Base-by-base conservation (phyloP, 1,139 yeast species). In the Debaryomycetaceae sp. region DNA sequence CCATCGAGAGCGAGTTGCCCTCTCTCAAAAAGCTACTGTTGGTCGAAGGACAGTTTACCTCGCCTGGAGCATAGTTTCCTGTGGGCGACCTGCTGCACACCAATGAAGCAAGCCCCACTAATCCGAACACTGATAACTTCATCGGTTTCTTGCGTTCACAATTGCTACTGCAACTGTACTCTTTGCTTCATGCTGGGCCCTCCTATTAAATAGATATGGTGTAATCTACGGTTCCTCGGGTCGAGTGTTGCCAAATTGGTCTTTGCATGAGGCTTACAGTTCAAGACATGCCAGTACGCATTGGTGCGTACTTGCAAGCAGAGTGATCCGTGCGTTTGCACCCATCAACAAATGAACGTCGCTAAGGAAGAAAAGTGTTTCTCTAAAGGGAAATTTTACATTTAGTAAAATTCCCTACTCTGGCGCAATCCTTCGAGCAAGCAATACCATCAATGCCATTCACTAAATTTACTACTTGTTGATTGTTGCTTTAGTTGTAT, bases 11-110 rank as follows among this genome's bases (percentile, higher is more conserved):
- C 4, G 65, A 56, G 39, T 54, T 50, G 0, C 72, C 77, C 39
- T 64, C 58, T 60, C 80, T 64, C 5, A 73, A 59, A 14, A 75
- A 60, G 6, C 55, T 52, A 5, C 51, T 45, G 27, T 54, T 49
- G 0, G 62, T 49, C 34, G 33, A 34, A 0, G 88, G 88, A 58
- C 93, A 85, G 5, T 72, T 62, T 5, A 80, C 81, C 14, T 59
- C 58, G 1, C 78, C 83, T 5, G 95, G 93, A 0, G 87, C 87
- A 56, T 85, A 86, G 1, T 80, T 72, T 41, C 76, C 76, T 0
- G 83, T 69, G 1, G 87, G 85, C 2, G 85, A 78, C 73, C 75
- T 68, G 0, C 82, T 83, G 7, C 13, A 8, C 8, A 27, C 40
- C 33, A 38, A 40, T 39, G 34, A 13, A 1, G 36, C 17, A 8